Evolutionary conservation across 1,284 basidiomycete genomes (phyloP), one percentile per base, ranked within the genome.

Genomic region (Cutaneotrichosporon mucoides): DNA sequence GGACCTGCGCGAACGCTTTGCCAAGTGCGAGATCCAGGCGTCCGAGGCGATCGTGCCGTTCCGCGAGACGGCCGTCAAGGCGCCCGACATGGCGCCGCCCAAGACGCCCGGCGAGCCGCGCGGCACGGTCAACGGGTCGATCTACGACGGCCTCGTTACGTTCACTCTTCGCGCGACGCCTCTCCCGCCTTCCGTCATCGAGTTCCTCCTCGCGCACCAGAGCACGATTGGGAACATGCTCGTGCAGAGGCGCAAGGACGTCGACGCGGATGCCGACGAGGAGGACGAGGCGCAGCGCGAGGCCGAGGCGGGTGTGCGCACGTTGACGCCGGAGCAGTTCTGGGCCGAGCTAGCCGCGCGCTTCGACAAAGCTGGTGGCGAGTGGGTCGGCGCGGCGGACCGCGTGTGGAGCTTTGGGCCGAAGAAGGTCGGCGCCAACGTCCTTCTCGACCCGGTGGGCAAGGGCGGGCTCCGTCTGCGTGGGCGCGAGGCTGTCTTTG

Each of bases 41-140:
- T 97, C 93, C 1, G 87, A 93, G 67, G 94, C 95, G 0, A 95
- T 99, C 55, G 96, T 99, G 5, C 95, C 96, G 1, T 99, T 98
- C 82, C 84, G 96, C 49, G 96, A 99, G 79, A 98, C 95, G 0
- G 90, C 92, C 0, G 84, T 97, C 37, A 88, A 85, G 69, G 90
- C 82, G 4, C 71, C 81, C 65, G 92, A 98, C 68, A 96, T 98
- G 92, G 84, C 86, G 1, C 86, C 90, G 5, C 86, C 88, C 0
- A 97, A 92, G 75, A 88, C 85, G 1, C 73, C 79, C 8, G 86
- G 85, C 67, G 85, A 86, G 0, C 80, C 83, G 8, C 84, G 95
- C 34, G 95, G 95, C 12, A 92, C 90, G 0, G 83, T 94, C 34
- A 81, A 84, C 48, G 87, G 88, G 1, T 78, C 82, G 0, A 86